Percentiles rank a stretch among this genome's conserved stretches.
These are phyloP conservation scores for Phaeotremella skinneri DNA, from an alignment of 768 basidiomycete genomes.

Conservation along the genomic window DNA sequence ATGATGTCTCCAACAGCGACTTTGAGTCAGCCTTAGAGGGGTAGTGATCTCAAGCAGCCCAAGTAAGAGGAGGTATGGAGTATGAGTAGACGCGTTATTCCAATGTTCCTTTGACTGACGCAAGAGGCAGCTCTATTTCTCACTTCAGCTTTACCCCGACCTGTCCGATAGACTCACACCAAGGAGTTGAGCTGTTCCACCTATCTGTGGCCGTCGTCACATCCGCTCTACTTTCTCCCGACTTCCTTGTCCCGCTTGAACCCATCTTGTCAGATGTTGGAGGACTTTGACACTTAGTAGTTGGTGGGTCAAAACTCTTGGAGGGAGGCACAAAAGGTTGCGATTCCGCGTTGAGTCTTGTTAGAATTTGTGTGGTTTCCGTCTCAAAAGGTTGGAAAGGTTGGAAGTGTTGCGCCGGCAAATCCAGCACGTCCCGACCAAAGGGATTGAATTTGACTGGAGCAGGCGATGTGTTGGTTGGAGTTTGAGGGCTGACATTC, in stretches of 20 bases:
- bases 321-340: slow-evolving; percentile 20
- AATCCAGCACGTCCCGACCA: background rate
- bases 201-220: slow-evolving; percentile 4
- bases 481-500: background rate
- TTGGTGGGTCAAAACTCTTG: background rate
- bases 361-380: background rate
- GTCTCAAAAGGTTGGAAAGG: background rate
- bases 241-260: background rate
- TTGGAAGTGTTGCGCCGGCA: slow-evolving; percentile 1
- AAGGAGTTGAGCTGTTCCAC: slow-evolving; percentile 3
- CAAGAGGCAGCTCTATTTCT: background rate
- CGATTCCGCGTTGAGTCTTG: slow-evolving; percentile 17
- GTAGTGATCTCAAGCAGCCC: too few species aligned
- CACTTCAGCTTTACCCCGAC: background rate
- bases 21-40: too few species aligned
- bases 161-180: slow-evolving; percentile 5
- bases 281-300: background rate
- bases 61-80: too few species aligned
- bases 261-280: background rate
- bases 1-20: too few species aligned
- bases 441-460: slow-evolving; percentile 19
- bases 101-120: too few species aligned
- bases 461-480: slow-evolving; percentile 1
- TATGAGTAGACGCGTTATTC: too few species aligned
- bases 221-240: slow-evolving; percentile 5